A percentile compares a stretch with the other conserved stretches of the same genome.
Conservation (phyloP, 2,329 filamentous ascomycete species). For the Waltergamsia citrina region DNA sequence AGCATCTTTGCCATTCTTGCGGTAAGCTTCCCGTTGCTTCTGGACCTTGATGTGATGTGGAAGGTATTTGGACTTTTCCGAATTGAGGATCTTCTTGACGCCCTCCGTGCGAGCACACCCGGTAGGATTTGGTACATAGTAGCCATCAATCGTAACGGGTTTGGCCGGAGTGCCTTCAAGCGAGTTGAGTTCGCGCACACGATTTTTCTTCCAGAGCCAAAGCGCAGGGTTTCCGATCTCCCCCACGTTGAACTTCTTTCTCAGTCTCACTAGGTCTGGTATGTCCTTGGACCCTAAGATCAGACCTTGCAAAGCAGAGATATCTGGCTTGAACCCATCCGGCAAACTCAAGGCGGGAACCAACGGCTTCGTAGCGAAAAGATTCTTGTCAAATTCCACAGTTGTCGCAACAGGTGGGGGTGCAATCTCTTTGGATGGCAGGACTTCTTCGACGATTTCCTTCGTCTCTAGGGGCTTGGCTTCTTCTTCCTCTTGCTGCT, state of each 20-base stretch:
- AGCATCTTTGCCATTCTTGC: constrained; percentile 56
- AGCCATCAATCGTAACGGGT: constrained; percentile 44
- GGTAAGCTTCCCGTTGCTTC: constrained; percentile 73
- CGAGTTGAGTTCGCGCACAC: constrained; percentile 45
- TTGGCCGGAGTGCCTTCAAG: constrained; percentile 13
- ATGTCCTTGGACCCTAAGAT: constrained; percentile 32
- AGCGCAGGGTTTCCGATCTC: constrained; percentile 40
- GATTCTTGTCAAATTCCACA: constrained; percentile 34
- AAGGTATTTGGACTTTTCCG: constrained; percentile 95
- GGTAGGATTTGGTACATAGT: constrained; percentile 77
- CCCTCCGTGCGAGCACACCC: constrained; percentile 89
- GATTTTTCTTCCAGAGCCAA: constrained; percentile 48
- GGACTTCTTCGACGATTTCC: constrained; percentile 9
- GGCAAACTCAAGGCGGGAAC: constrained; percentile 34
- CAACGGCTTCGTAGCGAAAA: constrained; percentile 39
- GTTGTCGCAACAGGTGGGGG: constrained; percentile 30
- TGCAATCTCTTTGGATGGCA: constrained; percentile 18
- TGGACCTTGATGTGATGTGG: constrained; percentile 96
- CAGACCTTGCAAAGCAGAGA: constrained; percentile 33
- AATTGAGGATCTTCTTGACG: constrained; percentile 89
- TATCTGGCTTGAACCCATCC: constrained; percentile 31
- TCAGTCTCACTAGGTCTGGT: constrained; percentile 38
- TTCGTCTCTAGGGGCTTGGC: constrained; percentile 17
- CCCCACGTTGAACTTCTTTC: constrained; percentile 33
- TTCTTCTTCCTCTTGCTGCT: constrained; percentile 42